Conservation (phyloP, 371 early-diverging fungal species). For the Lichtheimia ornata region DNA sequence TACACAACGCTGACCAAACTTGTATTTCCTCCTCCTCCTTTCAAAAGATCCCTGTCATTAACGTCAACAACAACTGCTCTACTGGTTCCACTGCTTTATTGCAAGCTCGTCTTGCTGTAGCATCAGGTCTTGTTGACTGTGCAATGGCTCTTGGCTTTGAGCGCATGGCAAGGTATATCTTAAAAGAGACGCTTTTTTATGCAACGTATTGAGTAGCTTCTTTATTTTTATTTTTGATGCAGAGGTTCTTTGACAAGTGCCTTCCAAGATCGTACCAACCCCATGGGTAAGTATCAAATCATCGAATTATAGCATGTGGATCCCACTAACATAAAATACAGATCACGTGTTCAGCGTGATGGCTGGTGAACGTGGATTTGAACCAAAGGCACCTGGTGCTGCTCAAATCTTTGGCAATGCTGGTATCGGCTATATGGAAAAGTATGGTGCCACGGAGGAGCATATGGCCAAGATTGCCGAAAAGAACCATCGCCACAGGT, state of each 20-base stretch:
- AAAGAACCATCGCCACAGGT: slow-evolving; percentile 78
- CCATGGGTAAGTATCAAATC: slow-evolving; percentile 46
- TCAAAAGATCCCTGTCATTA: slow-evolving; percentile 52
- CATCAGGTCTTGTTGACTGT: slow-evolving; percentile 71
- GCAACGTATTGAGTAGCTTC: background rate
- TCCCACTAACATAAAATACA: background rate
- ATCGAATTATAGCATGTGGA: background rate
- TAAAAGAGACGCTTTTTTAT: background rate
- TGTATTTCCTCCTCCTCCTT: no score
- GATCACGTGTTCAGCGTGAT: slow-evolving; percentile 60
- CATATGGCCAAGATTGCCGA: slow-evolving; percentile 76
- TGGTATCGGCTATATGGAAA: slow-evolving; percentile 73
- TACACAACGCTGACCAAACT: background rate
- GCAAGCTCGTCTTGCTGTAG: slow-evolving; percentile 71
- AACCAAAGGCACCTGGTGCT: slow-evolving; percentile 62
- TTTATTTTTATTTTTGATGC: background rate
- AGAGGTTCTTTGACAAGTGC: slow-evolving; percentile 59
- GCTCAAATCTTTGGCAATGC: slow-evolving; percentile 83
- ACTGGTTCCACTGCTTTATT: slow-evolving; percentile 81
- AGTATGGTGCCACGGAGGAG: slow-evolving; percentile 60
- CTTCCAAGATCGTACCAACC: slow-evolving; percentile 70
- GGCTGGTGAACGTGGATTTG: slow-evolving; percentile 63
- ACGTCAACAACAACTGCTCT: slow-evolving; percentile 84
- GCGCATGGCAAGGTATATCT: slow-evolving; percentile 57
- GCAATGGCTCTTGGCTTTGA: slow-evolving; percentile 83